Percentiles rank a stretch among this genome's conserved stretches.
These are phyloP conservation scores for Boletus tomentosulus DNA, from an alignment of 768 basidiomycete species.

Conservation along the genomic window DNA sequence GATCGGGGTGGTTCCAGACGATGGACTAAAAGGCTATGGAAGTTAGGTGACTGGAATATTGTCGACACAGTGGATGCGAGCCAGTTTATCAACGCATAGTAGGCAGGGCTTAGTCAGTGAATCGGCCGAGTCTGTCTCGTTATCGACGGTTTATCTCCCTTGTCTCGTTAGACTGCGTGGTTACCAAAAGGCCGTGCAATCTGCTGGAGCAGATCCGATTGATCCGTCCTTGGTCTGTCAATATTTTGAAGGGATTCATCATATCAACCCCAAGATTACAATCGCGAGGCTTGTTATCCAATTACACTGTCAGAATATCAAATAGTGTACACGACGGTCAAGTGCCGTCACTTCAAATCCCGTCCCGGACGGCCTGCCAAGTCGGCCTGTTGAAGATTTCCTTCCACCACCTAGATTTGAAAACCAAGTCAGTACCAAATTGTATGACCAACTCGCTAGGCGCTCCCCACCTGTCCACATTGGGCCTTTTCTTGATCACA, in stretches of 20 bases:
- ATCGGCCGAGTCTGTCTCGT: no score
- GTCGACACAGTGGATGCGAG: no score
- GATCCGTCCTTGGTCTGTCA: not conserved
- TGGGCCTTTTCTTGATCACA: constrained; percentile 15
- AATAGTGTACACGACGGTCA: not conserved
- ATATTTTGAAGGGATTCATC: not conserved
- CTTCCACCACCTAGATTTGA: constrained; percentile 44
- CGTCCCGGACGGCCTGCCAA: constrained; percentile 43
- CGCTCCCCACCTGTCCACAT: constrained; percentile 15
- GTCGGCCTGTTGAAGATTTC: constrained; percentile 40
- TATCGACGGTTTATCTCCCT: no score
- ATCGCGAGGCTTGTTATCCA: not conserved
- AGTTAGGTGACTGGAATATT: no score
- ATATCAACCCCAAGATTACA: not conserved
- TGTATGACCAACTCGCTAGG: not conserved
- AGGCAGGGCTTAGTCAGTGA: no score
- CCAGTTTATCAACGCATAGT: no score
- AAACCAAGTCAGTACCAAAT: not conserved
- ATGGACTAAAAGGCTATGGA: no score
- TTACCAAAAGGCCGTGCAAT: not conserved
- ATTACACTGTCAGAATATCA: not conserved
- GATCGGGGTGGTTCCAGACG: no score
- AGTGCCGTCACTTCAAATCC: not conserved
- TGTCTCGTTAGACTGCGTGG: no score
- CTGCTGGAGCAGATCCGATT: no score